Evolutionary conservation across 2,329 filamentous ascomycete species (phyloP), one percentile per base, ranked within the genome.

Genomic region (Xylariaceae sp.): DNA sequence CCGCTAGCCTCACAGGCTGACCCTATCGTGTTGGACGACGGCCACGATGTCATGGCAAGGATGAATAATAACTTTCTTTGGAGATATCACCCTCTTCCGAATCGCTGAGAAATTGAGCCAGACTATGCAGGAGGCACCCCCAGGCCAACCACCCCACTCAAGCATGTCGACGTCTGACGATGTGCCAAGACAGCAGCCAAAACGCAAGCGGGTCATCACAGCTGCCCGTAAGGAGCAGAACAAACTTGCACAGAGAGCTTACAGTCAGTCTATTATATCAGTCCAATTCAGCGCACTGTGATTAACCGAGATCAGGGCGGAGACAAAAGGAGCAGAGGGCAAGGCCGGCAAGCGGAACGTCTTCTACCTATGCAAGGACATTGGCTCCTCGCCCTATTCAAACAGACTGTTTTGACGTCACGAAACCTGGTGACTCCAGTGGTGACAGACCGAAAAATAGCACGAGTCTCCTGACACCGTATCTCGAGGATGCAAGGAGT

Each of bases 191-290:
- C 6, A 11, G 6, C 22, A 26, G 11, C 22, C 6, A 11, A 26
- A 26, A 26, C 22, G 6, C 39, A 64, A 61, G 47, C 55, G 65
- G 31, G 49, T 61, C 22, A 47, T 67, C 13, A 68, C 64, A 7
- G 50, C 56, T 11, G 62, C 64, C 19, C 56, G 65, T 4, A 62
- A 58, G 43, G 56, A 63, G 36, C 65, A 67, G 44, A 68, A 68
- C 34, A 54, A 56, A 12, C 39, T 55, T 11, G 60, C 64, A 9
- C 64, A 67, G 43, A 56, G 55, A 41, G 47, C 55, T 2, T 66
- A 62, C 37, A 56, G 64, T 67, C 50, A 35, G 60, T 54, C 39
- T 26, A 6, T 19, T 19, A 16, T 9, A 8, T 29, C 34, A 18
- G 4, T 38, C 19, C 7, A 6, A 33, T 11, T 9, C 41, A 18